Base-by-base conservation (phyloP, 1,284 basidiomycete genomes). In the Leucoagaricus sp. region DNA sequence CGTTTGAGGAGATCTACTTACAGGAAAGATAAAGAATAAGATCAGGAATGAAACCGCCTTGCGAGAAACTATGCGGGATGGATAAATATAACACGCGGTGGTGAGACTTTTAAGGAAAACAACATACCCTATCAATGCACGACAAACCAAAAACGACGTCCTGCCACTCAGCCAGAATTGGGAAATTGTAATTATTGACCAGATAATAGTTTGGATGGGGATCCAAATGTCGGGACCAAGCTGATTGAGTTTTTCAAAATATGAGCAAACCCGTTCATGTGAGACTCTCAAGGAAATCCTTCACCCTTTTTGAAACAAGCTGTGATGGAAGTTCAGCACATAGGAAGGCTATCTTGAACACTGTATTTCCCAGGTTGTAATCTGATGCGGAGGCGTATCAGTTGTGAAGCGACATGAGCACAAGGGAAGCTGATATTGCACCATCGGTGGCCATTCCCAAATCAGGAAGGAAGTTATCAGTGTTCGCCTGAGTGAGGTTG, bases 171-270 rank as follows among this genome's bases (percentile, higher is more conserved):
- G 72, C 79, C 81, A 89, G 63, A 84, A 89, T 65, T 90, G 88
- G 17, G 68, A 61, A n/a, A 72, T 51, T 2, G 78, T 75, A 6
- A 80, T 68, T 19, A 79, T 64, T 8, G 73, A 69, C 65, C 68
- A 74, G 8, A 64, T 40, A 48, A 73, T 72, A 65, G 75, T 75
- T 63, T 75, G 73, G 15, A 75, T 81, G 1, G 88, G 87, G 62
- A 89, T 85, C 86, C 86, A 90, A 26, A 82, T 75, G 67, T 89
- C 87, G 1, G 86, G 84, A 3, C 87, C 87, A 41, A 83, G 54
- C 76, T 80, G 9, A 41, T 4, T 21, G 9, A 23, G n/a, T n/a
- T n/a, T n/a, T n/a, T n/a, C n/a, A n/a, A n/a, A n/a, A n/a, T n/a
- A n/a, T n/a, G n/a, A n/a, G n/a, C n/a, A n/a, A n/a, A n/a, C n/a